Conservation (phyloP, 305 asterid species). For the Coffea humblotiana region DNA sequence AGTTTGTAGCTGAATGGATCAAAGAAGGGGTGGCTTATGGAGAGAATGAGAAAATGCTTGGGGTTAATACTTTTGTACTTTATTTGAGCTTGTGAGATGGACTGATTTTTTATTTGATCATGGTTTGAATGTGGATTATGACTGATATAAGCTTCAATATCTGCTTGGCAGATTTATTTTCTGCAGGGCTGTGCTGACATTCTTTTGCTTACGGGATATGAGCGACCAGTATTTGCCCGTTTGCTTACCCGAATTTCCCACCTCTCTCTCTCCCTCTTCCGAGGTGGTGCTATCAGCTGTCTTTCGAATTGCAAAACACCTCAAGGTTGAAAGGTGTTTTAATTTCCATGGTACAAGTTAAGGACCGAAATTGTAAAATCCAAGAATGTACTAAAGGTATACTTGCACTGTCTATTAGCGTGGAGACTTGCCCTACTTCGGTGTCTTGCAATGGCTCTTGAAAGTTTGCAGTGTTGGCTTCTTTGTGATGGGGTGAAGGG, state of each 20-base stretch:
- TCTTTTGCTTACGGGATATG: constrained; percentile 52
- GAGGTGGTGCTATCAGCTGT: constrained; percentile 62
- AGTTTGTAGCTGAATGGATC: background rate
- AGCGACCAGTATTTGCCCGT: constrained; percentile 57
- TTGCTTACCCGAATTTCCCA: constrained; percentile 85
- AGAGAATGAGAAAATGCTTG: background rate
- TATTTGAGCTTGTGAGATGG: background rate
- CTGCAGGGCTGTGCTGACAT: constrained; percentile 80
- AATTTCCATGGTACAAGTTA: constrained; percentile 29
- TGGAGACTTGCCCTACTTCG: background rate
- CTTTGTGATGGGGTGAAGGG: background rate
- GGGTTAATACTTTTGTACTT: background rate
- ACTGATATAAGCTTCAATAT: constrained; percentile 15
- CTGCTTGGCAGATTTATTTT: constrained; percentile 72
- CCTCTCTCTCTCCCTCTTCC: constrained; percentile 55
- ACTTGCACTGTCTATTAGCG: background rate
- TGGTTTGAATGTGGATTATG: background rate
- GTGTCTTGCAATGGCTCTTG: background rate
- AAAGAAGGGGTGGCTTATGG: background rate
- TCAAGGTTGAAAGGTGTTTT: constrained; percentile 65
- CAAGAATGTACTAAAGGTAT: constrained; percentile 8
- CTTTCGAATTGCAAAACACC: constrained; percentile 57
- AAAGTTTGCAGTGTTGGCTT: constrained; percentile 12
- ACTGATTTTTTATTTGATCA: background rate
- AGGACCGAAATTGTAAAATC: constrained; percentile 5